A percentile compares a stretch with the other conserved stretches of the same genome.
These are phyloP conservation scores for Colletotrichum sp. DNA, from an alignment of 2,329 filamentous ascomycete genomes.

Conservation along the genomic window DNA sequence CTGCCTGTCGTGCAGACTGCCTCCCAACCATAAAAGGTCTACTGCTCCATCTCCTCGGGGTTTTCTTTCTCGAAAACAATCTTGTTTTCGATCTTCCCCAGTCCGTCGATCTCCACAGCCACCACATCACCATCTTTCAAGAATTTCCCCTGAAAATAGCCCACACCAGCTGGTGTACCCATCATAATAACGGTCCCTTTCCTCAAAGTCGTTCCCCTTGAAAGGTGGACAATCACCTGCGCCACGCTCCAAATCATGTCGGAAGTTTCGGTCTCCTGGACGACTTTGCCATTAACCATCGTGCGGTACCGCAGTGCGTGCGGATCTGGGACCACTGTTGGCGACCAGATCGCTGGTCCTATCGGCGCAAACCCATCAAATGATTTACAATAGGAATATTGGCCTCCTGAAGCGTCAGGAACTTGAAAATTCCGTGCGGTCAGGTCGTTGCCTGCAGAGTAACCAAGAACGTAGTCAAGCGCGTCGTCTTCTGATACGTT, in stretches of 20 bases:
- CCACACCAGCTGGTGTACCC: slow-evolving; percentile 49
- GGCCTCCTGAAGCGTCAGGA: slow-evolving; percentile 37
- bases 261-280: slow-evolving; percentile 41
- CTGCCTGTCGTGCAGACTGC: background rate
- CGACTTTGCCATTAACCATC: slow-evolving; percentile 48
- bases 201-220: slow-evolving; percentile 48
- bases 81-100: slow-evolving; percentile 33
- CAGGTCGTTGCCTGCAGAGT: slow-evolving; percentile 60
- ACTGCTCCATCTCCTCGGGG: background rate
- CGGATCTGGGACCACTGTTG: slow-evolving; percentile 28
- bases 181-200: slow-evolving; percentile 54
- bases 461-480: slow-evolving; percentile 58
- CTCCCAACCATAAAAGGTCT: background rate
- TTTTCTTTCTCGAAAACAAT: slow-evolving; percentile 29
- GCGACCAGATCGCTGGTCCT: slow-evolving; percentile 41
- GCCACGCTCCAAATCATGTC: slow-evolving; percentile 52
- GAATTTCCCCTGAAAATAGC: slow-evolving; percentile 33
- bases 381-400: slow-evolving; percentile 58
- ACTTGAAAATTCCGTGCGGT: slow-evolving; percentile 55
- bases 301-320: slow-evolving; percentile 22
- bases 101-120: slow-evolving; percentile 29
- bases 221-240: slow-evolving; percentile 47
- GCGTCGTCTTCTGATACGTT: slow-evolving; percentile 52
- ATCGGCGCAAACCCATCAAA: slow-evolving; percentile 56
- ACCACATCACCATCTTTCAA: slow-evolving; percentile 39